phyloP scores from a whole-genome alignment of 495 filamentous ascomycete species.

The Xylaria sp. region DNA sequence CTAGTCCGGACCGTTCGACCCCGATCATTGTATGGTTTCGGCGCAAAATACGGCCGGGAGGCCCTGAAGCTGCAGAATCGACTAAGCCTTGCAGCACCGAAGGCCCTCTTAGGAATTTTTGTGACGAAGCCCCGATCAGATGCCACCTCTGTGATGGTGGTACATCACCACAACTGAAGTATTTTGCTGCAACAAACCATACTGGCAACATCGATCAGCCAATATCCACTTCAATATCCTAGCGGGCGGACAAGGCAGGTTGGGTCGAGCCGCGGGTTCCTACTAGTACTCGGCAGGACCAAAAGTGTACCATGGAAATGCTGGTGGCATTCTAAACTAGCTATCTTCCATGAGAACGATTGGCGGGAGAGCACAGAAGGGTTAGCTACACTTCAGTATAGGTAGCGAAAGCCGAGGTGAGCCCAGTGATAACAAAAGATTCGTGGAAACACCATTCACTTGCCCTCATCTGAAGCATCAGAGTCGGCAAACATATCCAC shows the following conservation, averaged over 20 bases:
- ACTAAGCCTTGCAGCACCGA: background rate
- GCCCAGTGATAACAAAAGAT: background rate
- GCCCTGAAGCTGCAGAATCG: background rate
- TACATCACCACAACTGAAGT: background rate
- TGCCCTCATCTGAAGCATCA: slow-evolving; percentile 49
- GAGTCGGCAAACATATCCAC: slow-evolving; percentile 93
- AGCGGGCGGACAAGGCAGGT: background rate
- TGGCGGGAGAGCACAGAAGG: background rate
- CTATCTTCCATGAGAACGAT: background rate
- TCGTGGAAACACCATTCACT: slow-evolving; percentile 27
- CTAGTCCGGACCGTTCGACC: background rate
- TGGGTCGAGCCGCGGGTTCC: background rate
- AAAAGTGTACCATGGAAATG: background rate
- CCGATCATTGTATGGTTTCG: background rate
- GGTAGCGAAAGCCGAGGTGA: background rate
- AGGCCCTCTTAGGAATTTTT: background rate
- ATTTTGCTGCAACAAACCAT: background rate
- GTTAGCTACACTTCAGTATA: background rate
- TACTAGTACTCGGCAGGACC: background rate
- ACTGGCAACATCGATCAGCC: background rate
- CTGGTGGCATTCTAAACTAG: background rate
- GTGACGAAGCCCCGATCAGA: background rate
- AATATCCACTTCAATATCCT: background rate
- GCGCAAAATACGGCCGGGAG: background rate
- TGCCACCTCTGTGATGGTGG: background rate